Percentiles rank a stretch among this genome's conserved stretches.
These are phyloP conservation scores for Keqinozyma sinolaborantium DNA, from an alignment of 1,139 yeast species.

Conservation along the genomic window DNA sequence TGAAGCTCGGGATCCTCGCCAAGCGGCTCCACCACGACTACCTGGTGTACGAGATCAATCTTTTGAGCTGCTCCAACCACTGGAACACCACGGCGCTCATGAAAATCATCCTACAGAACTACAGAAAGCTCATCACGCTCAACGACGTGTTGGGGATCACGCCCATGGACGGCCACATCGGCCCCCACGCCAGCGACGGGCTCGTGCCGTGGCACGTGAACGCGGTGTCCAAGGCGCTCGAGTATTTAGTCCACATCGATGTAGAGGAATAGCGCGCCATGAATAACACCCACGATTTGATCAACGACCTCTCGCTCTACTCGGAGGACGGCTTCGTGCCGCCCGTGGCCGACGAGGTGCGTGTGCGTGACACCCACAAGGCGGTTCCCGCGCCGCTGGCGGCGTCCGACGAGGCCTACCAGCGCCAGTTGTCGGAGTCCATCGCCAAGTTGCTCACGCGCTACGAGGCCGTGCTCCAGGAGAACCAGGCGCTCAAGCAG, in stretches of 20 bases:
- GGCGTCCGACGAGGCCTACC: slow-evolving; percentile 19
- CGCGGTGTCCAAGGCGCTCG: slow-evolving; percentile 68
- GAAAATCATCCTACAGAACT: slow-evolving; percentile 61
- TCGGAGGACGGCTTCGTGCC: too few relatives aligned
- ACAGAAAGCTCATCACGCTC: slow-evolving; percentile 59
- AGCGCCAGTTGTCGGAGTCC: slow-evolving; percentile 14
- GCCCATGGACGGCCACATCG: slow-evolving; percentile 19
- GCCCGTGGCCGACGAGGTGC: too few relatives aligned
- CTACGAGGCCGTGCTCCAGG: slow-evolving; percentile 7
- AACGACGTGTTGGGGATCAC: slow-evolving; percentile 38
- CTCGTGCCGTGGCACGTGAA: slow-evolving; percentile 80
- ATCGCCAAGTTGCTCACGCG: slow-evolving; percentile 12
- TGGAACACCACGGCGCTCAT: slow-evolving; percentile 55
- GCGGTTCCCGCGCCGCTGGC: too few relatives aligned
- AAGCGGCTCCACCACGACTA: slow-evolving; percentile 24
- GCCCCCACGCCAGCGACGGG: slow-evolving; percentile 9
- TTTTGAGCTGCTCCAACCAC: slow-evolving; percentile 66
- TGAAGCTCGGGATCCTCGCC: slow-evolving; percentile 67
- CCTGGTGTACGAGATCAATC: slow-evolving; percentile 54
- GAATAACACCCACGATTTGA: too few relatives aligned
- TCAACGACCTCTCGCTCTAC: too few relatives aligned
- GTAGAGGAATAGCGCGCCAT: slow-evolving; percentile 41
- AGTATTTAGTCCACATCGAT: slow-evolving; percentile 39
- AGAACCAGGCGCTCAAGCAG: slow-evolving; percentile 5
- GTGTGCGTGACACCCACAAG: too few relatives aligned